Evolutionary conservation across 208 protist species (phyloP).

Genomic region (Acanthamoeba royreba): DNA sequence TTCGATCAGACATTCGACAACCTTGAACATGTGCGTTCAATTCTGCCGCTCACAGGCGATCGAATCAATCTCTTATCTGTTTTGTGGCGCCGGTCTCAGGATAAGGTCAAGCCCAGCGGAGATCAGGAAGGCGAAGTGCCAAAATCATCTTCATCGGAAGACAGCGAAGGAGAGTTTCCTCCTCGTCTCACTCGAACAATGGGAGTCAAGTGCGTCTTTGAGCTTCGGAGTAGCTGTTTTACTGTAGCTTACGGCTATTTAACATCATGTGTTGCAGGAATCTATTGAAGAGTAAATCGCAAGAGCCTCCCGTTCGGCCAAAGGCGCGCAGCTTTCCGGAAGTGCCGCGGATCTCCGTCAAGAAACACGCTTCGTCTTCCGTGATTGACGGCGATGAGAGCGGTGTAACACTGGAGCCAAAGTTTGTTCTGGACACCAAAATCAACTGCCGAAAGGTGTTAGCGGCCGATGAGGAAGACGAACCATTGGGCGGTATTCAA

Average conservation of each 20-base stretch:
- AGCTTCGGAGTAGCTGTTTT: neutral
- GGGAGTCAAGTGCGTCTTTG: neutral
- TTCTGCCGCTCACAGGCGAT: too few species aligned
- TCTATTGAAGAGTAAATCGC: neutral
- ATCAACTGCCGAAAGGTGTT: neutral
- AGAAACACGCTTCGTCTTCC: neutral
- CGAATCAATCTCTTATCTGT: too few species aligned
- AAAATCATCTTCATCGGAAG: too few species aligned
- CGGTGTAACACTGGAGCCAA: neutral
- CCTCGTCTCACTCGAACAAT: neutral
- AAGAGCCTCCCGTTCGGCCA: neutral
- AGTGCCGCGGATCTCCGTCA: neutral
- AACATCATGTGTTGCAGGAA: neutral
- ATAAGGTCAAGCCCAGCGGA: too few species aligned
- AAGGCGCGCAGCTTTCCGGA: neutral
- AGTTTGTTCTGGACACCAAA: neutral
- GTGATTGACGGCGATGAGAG: neutral
- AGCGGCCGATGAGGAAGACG: neutral
- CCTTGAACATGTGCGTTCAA: too few species aligned
- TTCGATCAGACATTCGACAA: too few species aligned
- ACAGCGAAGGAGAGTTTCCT: too few species aligned
- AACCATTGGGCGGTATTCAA: neutral
- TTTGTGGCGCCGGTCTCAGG: too few species aligned
- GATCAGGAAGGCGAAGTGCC: too few species aligned
- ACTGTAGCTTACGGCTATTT: neutral